A percentile compares a stretch with the other conserved stretches of the same genome.
phyloP scores from a whole-genome alignment of 2,329 filamentous ascomycete species.

The Corynespora cassiicola region DNA sequence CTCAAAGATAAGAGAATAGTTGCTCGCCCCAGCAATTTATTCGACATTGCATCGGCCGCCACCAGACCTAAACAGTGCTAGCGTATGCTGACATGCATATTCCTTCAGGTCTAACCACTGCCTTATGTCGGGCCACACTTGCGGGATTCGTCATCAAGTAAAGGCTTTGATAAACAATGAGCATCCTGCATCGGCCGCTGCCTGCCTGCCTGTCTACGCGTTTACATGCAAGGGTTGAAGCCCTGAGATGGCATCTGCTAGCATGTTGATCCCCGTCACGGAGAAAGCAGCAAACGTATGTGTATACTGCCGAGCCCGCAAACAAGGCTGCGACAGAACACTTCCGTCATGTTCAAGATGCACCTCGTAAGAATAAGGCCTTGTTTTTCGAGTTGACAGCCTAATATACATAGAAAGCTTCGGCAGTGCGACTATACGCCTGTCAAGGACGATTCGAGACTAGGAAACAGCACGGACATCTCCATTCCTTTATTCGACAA shows the following conservation, averaged over 20 bases:
- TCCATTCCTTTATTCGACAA: conserved; percentile 7
- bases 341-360: conserved; percentile 16
- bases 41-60: conserved; percentile 6
- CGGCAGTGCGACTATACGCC: conserved; percentile 19
- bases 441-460: conserved; percentile 11
- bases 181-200: too few relatives aligned
- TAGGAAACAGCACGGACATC: neutral
- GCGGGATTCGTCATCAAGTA: too few relatives aligned
- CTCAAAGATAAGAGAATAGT: neutral
- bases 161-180: too few relatives aligned
- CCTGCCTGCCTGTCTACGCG: too few relatives aligned
- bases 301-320: conserved; percentile 17
- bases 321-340: conserved; percentile 17
- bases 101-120: too few relatives aligned
- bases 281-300: conserved; percentile 20
- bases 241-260: too few relatives aligned
- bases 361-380: conserved; percentile 8
- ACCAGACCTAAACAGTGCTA: conserved; percentile 2
- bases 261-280: conserved; percentile 13
- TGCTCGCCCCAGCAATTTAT: too few relatives aligned
- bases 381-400: neutral
- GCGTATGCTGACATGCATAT: too few relatives aligned
- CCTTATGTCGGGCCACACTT: too few relatives aligned
- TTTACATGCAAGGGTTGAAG: too few relatives aligned
- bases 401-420: conserved; percentile 7